Base-by-base conservation (phyloP, 495 filamentous ascomycete species). In the Clohesyomyces aquaticus region DNA sequence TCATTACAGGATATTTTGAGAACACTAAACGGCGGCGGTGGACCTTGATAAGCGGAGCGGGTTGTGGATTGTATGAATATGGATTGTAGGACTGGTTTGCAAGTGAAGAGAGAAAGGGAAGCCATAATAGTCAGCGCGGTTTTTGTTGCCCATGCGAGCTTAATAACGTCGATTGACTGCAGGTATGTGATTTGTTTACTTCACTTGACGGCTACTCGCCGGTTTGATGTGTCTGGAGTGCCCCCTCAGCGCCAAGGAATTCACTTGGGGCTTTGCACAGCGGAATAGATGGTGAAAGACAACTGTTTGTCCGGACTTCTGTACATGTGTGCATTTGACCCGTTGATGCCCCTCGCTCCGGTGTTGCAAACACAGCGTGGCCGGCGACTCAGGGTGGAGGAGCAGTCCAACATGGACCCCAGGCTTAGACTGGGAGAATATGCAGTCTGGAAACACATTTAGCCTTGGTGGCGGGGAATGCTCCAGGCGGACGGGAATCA, bases 391-490 rank as follows among this genome's bases (percentile, higher is more conserved):
- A 38, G 32, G 32, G 14, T 14, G 32, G 32, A 59, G 12, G 22
- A 6, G 18, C 16, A 19, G 38, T 43, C 56, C 56, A 59, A 35
- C 56, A 50, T 41, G 11, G 23, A 60, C 57, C 57, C 57, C 42
- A 60, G 57, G 51, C 57, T 11, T 29, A 55, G 26, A 51, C 45
- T 23, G 27, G 11, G 57, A 60, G 57, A 60, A 50, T 42, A 38
- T 60, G 57, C 46, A 60, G 25, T 28, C 22, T 32, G 16, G 50
- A n/a, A 27, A 29, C 50, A 53, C 47, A 38, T 38, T 38, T 38
- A 38, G 14, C 32, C 32, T 38, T 50, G 19, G 8, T 12, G 19
- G 47, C 47, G 47, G 47, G 47, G 47, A 21, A 25, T 12, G 19
- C 6, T 23, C 25, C n/a, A 50, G 19, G 4, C n/a, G 1, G 1